Conservation (phyloP, 495 filamentous ascomycete genomes). For the Friedmanniomyces simplex region DNA sequence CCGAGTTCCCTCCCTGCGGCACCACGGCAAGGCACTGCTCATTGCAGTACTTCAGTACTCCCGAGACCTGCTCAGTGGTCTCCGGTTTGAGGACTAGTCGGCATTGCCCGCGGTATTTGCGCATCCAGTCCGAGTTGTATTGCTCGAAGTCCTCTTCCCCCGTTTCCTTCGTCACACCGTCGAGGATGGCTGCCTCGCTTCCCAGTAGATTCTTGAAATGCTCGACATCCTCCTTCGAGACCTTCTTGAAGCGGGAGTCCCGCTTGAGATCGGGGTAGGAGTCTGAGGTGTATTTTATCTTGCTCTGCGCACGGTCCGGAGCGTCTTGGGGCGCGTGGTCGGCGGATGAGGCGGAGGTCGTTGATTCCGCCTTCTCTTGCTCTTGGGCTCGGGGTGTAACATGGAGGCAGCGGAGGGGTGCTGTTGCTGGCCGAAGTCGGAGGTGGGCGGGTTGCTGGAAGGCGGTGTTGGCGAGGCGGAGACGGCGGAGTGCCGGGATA, state of each 20-base stretch:
- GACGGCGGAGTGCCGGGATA: slow-evolving; percentile 12
- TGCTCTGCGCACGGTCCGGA: slow-evolving; percentile 5
- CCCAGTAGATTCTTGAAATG: slow-evolving; percentile 71
- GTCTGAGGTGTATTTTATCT: slow-evolving; percentile 17
- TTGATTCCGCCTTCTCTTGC: not conserved
- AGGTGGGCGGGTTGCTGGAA: slow-evolving; percentile 2
- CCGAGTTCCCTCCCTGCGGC: slow-evolving; percentile 96
- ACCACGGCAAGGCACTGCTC: slow-evolving; percentile 82
- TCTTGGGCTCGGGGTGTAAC: not conserved
- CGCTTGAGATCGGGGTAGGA: slow-evolving; percentile 74
- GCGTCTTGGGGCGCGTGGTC: slow-evolving; percentile 11
- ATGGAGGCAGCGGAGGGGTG: not conserved
- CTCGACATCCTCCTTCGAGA: slow-evolving; percentile 62
- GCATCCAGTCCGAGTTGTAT: slow-evolving; percentile 98
- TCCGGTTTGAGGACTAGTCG: slow-evolving; percentile 76
- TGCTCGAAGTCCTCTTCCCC: slow-evolving; percentile 63
- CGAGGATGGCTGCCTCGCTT: slow-evolving; percentile 65
- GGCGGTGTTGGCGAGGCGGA: slow-evolving; percentile 13
- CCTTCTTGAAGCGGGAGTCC: slow-evolving; percentile 57
- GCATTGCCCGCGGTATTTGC: slow-evolving; percentile 89
- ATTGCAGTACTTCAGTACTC: slow-evolving; percentile 88
- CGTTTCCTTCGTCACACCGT: slow-evolving; percentile 63
- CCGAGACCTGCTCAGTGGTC: slow-evolving; percentile 72
- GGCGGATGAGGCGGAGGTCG: slow-evolving; percentile 8
- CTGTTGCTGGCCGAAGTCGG: slow-evolving; percentile 8